These are phyloP conservation scores for Eucalyptus curtisii DNA, from an alignment of 345 rosid species.

Conservation along the genomic window DNA sequence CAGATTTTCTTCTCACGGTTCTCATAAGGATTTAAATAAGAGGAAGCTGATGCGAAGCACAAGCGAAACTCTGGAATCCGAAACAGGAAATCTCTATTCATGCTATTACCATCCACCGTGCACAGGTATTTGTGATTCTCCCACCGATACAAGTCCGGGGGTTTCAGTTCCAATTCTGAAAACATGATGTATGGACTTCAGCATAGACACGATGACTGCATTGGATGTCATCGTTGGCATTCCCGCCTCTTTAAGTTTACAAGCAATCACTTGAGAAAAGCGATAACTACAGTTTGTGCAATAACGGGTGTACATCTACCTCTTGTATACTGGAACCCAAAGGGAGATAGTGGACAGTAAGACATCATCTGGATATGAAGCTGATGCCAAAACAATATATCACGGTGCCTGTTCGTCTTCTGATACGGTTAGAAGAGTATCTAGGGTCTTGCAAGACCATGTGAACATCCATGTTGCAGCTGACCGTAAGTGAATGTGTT, in stretches of 20 bases:
- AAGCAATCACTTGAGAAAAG: background rate
- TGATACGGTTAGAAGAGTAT: background rate
- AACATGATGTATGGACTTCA: conserved; percentile 53
- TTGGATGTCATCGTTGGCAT: conserved; percentile 62
- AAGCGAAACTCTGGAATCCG: conserved; percentile 87
- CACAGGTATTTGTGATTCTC: conserved; percentile 88
- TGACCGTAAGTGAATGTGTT: background rate
- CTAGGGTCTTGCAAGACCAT: background rate
- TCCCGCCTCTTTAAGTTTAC: background rate
- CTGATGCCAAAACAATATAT: background rate
- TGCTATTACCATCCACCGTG: conserved; percentile 66
- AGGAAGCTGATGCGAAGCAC: conserved; percentile 69
- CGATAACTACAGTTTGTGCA: background rate
- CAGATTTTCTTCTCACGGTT: background rate
- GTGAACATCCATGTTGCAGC: background rate
- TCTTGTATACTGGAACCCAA: background rate
- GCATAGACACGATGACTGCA: conserved; percentile 62
- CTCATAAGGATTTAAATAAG: conserved; percentile 41
- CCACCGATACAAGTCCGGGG: conserved; percentile 34
- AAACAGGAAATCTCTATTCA: conserved; percentile 41
- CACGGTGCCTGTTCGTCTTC: background rate
- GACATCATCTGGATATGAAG: background rate
- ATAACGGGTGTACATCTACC: background rate
- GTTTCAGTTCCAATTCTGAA: conserved; percentile 53
- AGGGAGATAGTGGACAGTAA: background rate